phyloP scores from a whole-genome alignment of 208 protist species.

The Crithidia sp. region DNA sequence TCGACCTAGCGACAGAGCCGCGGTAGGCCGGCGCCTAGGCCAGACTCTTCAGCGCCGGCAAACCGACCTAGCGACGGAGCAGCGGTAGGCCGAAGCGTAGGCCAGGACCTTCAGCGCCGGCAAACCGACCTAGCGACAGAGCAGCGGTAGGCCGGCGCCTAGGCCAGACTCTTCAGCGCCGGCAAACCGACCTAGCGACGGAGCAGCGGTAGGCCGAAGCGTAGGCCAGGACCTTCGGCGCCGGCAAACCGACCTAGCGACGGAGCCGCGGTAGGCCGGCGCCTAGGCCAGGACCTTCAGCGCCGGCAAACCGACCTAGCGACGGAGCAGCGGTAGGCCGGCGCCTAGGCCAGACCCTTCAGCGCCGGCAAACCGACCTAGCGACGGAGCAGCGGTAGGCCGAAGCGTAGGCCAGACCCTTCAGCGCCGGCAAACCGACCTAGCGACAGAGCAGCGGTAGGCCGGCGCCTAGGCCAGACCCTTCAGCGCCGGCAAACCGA shows the following conservation, averaged over 20 bases:
- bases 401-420: too few species aligned
- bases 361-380: neutral
- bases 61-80: too few species aligned
- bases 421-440: too few species aligned
- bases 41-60: too few species aligned
- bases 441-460: too few species aligned
- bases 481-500: too few species aligned
- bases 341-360: neutral
- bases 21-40: neutral
- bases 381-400: neutral
- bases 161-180: too few species aligned
- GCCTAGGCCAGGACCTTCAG: neutral
- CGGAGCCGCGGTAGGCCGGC: neutral
- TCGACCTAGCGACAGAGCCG: neutral
- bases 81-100: too few species aligned
- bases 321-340: neutral
- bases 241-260: too few species aligned
- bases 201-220: neutral
- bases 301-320: too few species aligned
- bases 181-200: neutral
- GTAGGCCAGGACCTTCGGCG: neutral
- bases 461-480: too few species aligned
- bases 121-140: neutral
- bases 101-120: too few species aligned
- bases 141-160: neutral